Evolutionary conservation across 768 basidiomycete species (phyloP).

Genomic region (Lactarius deliciosus): DNA sequence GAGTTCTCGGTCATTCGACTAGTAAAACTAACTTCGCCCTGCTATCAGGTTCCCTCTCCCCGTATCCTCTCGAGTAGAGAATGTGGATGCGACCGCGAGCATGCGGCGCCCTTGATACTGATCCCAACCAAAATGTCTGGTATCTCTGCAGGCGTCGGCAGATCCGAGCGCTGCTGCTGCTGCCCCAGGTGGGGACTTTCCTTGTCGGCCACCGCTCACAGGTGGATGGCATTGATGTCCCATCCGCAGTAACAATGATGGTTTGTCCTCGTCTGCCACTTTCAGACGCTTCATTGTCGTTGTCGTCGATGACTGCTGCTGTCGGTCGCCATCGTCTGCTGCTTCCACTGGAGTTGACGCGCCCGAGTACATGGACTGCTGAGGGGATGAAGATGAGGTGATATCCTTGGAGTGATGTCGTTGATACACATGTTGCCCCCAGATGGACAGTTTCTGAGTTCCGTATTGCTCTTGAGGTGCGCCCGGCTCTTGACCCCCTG

Average conservation of each 20-base stretch:
- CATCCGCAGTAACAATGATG: slow-evolving; percentile 22
- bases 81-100: too few relatives aligned
- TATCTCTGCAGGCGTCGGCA: too few relatives aligned
- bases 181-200: background rate
- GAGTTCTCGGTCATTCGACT: too few relatives aligned
- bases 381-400: background rate
- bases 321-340: background rate
- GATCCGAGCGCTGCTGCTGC: background rate
- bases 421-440: slow-evolving; percentile 18
- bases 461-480: background rate
- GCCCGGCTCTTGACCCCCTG: background rate
- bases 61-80: too few relatives aligned
- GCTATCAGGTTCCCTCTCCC: too few relatives aligned
- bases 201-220: background rate
- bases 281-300: slow-evolving; percentile 12
- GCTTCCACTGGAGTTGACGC: slow-evolving; percentile 8
- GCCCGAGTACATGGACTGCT: background rate
- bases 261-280: slow-evolving; percentile 15
- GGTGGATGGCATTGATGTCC: background rate
- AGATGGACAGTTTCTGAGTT: slow-evolving; percentile 16
- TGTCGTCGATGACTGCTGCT: background rate
- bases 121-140: too few relatives aligned
- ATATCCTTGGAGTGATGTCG: slow-evolving; percentile 9
- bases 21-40: too few relatives aligned
- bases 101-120: too few relatives aligned